A percentile compares a stretch with the other conserved stretches of the same genome.
phyloP scores from a whole-genome alignment of 2,329 filamentous ascomycete species.

The Aspergillus puulaauensis region DNA sequence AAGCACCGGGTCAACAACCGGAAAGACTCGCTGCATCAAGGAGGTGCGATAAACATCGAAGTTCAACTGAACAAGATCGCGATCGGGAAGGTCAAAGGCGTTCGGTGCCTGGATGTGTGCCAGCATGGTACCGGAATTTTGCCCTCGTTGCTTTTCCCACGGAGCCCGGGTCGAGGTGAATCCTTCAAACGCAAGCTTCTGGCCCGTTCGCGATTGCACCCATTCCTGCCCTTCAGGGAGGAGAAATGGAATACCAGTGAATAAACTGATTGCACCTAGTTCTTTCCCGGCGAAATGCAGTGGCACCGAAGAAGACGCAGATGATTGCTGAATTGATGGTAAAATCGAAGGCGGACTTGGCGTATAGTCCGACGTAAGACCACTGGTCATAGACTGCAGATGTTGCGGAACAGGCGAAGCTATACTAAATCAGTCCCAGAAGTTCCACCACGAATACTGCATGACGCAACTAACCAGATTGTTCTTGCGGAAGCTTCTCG shows the following conservation, averaged over 20 bases:
- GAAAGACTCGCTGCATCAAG: conserved; percentile 48
- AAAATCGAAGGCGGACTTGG: background rate
- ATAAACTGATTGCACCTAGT: conserved; percentile 48
- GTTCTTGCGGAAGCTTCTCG: conserved; percentile 26
- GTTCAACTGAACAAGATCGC: conserved; percentile 29
- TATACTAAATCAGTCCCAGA: conserved; percentile 7
- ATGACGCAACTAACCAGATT: conserved; percentile 21
- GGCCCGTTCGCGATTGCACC: conserved; percentile 49
- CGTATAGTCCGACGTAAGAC: background rate
- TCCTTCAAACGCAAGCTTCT: conserved; percentile 32
- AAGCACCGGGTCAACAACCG: conserved; percentile 48
- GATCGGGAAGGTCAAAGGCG: conserved; percentile 38
- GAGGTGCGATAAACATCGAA: conserved; percentile 33
- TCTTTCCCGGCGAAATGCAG: conserved; percentile 51
- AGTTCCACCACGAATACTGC: background rate
- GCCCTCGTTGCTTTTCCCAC: conserved; percentile 37
- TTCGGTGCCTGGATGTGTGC: conserved; percentile 21
- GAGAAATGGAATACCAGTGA: conserved; percentile 52
- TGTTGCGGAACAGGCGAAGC: conserved; percentile 18
- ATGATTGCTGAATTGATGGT: conserved; percentile 12
- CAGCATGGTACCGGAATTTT: conserved; percentile 20
- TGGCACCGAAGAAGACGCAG: conserved; percentile 32
- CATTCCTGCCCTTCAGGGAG: conserved; percentile 49
- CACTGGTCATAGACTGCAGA: background rate
- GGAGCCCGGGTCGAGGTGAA: conserved; percentile 27